These are phyloP conservation scores for Auricularia auricula-judae DNA, from an alignment of 768 basidiomycete species.

Conservation along the genomic window DNA sequence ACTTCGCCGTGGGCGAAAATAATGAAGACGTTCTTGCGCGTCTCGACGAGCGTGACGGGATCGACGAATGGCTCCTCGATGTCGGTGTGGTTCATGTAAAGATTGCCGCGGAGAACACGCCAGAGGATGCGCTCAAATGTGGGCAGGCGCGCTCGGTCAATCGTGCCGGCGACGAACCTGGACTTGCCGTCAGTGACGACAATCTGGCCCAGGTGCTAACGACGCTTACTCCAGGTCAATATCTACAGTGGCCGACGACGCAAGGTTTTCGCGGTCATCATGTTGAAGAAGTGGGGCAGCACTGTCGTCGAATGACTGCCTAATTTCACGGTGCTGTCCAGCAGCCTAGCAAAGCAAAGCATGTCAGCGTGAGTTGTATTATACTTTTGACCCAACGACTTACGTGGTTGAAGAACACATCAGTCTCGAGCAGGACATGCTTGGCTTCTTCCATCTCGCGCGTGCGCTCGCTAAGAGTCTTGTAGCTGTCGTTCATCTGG, in stretches of 20 bases:
- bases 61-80: slow-evolving; percentile 90
- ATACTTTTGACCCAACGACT: slow-evolving; percentile 11
- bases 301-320: slow-evolving; percentile 86
- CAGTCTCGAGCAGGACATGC: slow-evolving; percentile 91
- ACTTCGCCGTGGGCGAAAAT: slow-evolving; percentile 96
- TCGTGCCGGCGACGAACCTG: slow-evolving; percentile 92
- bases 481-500: slow-evolving; percentile 92
- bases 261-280: slow-evolving; percentile 71
- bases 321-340: slow-evolving; percentile 64
- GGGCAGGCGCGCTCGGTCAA: slow-evolving; percentile 81
- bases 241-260: slow-evolving; percentile 35
- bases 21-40: slow-evolving; percentile 97
- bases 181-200: background rate
- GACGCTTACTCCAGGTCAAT: slow-evolving; percentile 79
- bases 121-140: slow-evolving; percentile 97
- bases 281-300: slow-evolving; percentile 84
- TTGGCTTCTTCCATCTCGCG: slow-evolving; percentile 85
- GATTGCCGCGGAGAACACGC: slow-evolving; percentile 93
- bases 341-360: slow-evolving; percentile 47
- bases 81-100: slow-evolving; percentile 98
- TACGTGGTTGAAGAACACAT: slow-evolving; percentile 88
- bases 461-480: slow-evolving; percentile 73
- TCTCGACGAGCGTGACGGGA: slow-evolving; percentile 69
- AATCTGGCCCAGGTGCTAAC: background rate
- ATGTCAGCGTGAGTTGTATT: background rate